Evolutionary conservation across 179 eudicot genomes (phyloP), one percentile per base, ranked within the genome.

Genomic region (Beta corolliflora): DNA sequence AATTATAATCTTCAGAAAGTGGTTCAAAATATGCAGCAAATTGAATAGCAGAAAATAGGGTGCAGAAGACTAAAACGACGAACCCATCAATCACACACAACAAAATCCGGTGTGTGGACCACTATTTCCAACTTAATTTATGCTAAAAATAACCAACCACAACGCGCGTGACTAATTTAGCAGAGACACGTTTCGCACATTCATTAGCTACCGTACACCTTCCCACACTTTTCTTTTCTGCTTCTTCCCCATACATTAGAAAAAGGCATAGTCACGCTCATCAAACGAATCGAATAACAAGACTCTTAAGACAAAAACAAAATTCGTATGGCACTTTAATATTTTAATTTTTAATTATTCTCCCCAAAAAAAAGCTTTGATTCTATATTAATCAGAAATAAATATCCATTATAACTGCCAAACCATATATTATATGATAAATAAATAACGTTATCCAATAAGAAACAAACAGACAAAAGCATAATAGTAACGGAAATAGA

Each of bases 191-290:
- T 78, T 54, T 54, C 81, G 5, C 41, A 41, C 29, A 41, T 18
- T 67, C 31, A 68, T 78, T 68, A n/a, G 63, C 7, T 7, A 2
- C 61, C 55, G 81, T 78, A 68, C 81, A 53, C 46, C 64, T 55
- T 74, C 77, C 29, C 29, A 48, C 52, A 7, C 19, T 9, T 4
- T 64, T 13, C n/a, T 29, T 44, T 29, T 66, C 59, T 50, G 73
- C 80, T 36, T 54, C 81, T 78, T 78, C 81, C 81, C 81, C 75
- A 69, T 78, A 52, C 45, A 44, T 16, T 10, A 3, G 11, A 25
- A 4, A 29, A 29, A 54, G n/a, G 72, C 3, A 11, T 61, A 5
- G 80, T 77, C 80, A 29, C 59, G 50, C 63, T 44, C 74, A 48
- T 5, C 29, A 25, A 25, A 25, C 29, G 29, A 25, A 25, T 48